Evolutionary conservation across 306 rosid genomes (phyloP).

Genomic region (Trichosanthes cucumerina): DNA sequence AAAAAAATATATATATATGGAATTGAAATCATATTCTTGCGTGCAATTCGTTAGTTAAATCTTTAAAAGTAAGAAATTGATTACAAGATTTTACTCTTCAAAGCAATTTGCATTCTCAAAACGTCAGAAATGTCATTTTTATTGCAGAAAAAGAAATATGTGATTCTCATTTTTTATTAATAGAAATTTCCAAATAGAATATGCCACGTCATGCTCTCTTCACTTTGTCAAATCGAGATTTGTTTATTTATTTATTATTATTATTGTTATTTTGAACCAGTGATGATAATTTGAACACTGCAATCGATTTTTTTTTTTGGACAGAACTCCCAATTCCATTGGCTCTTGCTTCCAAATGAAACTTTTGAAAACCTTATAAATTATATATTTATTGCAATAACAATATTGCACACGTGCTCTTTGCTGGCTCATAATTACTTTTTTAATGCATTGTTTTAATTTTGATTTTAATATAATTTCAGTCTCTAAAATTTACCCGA

Average conservation of each 20-base stretch:
- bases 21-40: background rate
- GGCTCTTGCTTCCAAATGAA: background rate
- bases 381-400: background rate
- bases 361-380: background rate
- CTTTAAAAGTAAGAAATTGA: background rate
- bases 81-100: background rate
- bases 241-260: too few species aligned
- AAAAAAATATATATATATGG: background rate
- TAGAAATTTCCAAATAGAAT: background rate
- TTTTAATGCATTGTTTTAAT: background rate
- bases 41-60: background rate
- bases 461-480: background rate
- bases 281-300: background rate
- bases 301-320: too few species aligned
- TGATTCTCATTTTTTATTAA: background rate
- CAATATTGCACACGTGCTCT: conserved; percentile 1
- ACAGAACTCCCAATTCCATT: background rate
- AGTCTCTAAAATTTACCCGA: background rate
- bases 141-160: background rate
- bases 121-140: background rate
- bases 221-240: too few species aligned
- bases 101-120: background rate
- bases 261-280: too few species aligned
- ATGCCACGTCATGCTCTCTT: background rate
- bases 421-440: background rate